Conservation (phyloP, 2,329 filamentous ascomycete species). For the Cercospora sp. region DNA sequence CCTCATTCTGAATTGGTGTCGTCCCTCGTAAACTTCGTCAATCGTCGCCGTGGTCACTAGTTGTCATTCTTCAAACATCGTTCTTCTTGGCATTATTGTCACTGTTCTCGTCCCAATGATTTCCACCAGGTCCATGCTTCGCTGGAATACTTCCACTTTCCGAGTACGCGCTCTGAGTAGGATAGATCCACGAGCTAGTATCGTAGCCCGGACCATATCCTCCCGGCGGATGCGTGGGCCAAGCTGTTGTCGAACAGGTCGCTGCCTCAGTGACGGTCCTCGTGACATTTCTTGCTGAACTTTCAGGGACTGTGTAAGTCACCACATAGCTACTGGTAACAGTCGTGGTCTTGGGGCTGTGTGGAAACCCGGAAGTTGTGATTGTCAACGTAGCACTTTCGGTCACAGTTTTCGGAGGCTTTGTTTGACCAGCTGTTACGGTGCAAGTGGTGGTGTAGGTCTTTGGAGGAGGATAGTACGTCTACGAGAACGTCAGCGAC, state of each 20-base stretch:
- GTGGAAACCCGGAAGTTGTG: neutral
- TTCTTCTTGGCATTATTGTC: neutral
- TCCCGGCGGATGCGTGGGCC: neutral
- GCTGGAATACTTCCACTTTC: neutral
- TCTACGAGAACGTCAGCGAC: neutral
- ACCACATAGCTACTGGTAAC: neutral
- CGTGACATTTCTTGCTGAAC: neutral
- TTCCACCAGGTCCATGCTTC: neutral
- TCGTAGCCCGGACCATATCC: neutral
- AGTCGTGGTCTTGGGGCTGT: neutral
- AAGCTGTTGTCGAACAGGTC: neutral
- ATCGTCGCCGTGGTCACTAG: neutral
- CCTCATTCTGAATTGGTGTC: neutral
- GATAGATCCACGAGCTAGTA: neutral
- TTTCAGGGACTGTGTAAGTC: neutral
- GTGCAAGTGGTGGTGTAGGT: neutral
- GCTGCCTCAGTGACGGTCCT: neutral
- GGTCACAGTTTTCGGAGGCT: neutral
- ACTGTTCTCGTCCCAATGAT: neutral
- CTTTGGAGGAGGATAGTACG: neutral
- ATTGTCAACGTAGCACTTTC: neutral
- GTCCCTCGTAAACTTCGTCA: neutral
- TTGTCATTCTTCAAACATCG: neutral
- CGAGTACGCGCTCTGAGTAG: neutral
- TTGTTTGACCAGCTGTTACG: neutral